These are phyloP conservation scores for Pyrenochaeta sp. DNA, from an alignment of 2,329 filamentous ascomycete genomes.

Conservation along the genomic window DNA sequence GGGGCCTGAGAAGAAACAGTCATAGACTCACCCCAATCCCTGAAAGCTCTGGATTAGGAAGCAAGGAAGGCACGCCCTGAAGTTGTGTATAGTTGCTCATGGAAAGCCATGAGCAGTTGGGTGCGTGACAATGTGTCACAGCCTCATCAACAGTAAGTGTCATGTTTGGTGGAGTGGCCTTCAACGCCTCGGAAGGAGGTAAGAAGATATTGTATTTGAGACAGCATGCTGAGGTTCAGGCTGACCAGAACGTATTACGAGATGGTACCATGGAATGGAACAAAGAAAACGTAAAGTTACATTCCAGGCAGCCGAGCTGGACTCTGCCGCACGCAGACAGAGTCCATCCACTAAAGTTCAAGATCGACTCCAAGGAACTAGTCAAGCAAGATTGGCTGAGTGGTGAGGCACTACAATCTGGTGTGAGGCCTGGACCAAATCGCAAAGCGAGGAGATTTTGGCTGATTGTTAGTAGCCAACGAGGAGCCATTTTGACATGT, in stretches of 20 bases:
- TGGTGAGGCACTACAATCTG: too few relatives aligned
- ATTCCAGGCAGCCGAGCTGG: neutral
- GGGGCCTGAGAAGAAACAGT: neutral
- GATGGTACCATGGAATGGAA: neutral
- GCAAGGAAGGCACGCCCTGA: conserved; percentile 17
- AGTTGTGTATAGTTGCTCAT: conserved; percentile 18
- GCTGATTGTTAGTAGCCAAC: too few relatives aligned
- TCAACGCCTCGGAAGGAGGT: neutral
- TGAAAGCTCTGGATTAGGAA: conserved; percentile 31
- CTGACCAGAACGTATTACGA: neutral
- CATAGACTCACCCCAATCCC: conserved; percentile 28
- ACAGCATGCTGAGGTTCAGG: neutral
- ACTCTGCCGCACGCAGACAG: neutral
- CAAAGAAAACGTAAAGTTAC: neutral
- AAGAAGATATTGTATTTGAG: neutral
- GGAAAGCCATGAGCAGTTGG: conserved; percentile 28
- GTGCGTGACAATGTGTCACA: conserved; percentile 19
- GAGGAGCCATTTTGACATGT: too few relatives aligned
- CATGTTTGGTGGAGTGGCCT: neutral
- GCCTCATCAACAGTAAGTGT: neutral
- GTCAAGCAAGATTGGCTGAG: too few relatives aligned
- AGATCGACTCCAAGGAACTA: neutral
- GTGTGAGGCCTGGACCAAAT: too few relatives aligned
- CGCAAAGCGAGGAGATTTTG: too few relatives aligned
- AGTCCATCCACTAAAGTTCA: neutral